Evolutionary conservation across 371 early-diverging fungal species (phyloP).

Genomic region (Mortierella sp.): DNA sequence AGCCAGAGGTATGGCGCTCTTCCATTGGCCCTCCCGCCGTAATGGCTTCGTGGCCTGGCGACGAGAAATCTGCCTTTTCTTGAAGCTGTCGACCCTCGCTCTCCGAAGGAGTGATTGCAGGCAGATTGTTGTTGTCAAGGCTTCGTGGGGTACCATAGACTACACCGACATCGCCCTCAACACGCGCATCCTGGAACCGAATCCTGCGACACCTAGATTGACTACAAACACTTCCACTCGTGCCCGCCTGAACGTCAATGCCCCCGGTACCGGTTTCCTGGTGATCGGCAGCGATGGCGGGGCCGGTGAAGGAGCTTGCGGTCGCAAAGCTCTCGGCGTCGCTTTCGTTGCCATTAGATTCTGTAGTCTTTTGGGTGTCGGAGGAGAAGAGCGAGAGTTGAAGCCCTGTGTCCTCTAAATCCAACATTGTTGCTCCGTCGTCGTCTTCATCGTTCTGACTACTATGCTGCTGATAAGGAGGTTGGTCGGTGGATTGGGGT

Average conservation of each 20-base stretch:
- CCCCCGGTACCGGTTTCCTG: too few species aligned
- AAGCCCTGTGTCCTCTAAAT: neutral
- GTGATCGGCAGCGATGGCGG: neutral
- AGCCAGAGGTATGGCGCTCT: neutral
- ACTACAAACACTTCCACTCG: neutral
- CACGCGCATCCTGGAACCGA: neutral
- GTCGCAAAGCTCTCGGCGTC: constrained; percentile 14
- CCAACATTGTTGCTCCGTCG: too few species aligned
- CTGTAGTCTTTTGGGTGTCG: neutral
- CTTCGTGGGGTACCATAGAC: neutral
- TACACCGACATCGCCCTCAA: neutral
- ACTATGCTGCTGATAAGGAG: neutral
- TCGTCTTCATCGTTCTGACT: neutral
- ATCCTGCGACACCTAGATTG: neutral
- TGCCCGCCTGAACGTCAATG: too few species aligned
- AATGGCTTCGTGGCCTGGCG: neutral
- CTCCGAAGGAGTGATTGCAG: neutral
- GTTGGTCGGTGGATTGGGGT: neutral
- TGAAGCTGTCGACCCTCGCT: neutral
- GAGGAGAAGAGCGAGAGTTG: neutral
- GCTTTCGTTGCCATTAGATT: neutral
- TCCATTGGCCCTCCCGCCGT: neutral
- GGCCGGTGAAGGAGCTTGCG: constrained; percentile 15
- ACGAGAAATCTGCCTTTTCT: neutral
- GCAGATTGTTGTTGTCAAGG: neutral